Base-by-base conservation (phyloP, 2,329 filamentous ascomycete genomes). In the Pseudogymnoascus destructans region DNA sequence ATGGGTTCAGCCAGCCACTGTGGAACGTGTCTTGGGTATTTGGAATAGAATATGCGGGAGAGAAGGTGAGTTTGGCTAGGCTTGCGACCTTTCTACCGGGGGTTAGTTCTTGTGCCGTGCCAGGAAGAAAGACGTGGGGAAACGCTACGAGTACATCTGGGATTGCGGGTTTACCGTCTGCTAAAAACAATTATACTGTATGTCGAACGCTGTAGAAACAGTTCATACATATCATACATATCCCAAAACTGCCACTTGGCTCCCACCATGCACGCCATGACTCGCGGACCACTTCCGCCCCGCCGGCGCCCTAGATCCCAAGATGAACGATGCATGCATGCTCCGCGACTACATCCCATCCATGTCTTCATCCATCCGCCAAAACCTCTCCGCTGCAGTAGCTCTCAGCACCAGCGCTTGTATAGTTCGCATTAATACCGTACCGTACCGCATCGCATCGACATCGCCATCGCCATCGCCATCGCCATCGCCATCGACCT, bases 41-140 rank as follows among this genome's bases (percentile, higher is more conserved):
- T 46, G 40, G 40, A 46, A 46, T 46, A 15, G 40, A 46, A 46
- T 46, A 46, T 46, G 40, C 40, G 40, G 40, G 40, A 46, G 40
- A 46, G 40, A 46, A 46, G 19, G 40, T 46, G 40, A 46, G 40
- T 46, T 46, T 25, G 40, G 40, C 13, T 46, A 46, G 40, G 40
- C 40, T 46, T 46, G 40, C 40, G 40, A 46, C 21, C 3, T 23
- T 46, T 25, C 21, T 46, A 3, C 21, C 13, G 40, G 40, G 7
- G 40, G n/a, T n/a, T n/a, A n/a, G n/a, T 13, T 6, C 13, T 25
- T 6, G 13, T 46, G 40, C 40, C 40, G 40, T 46, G 40, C 21
- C 21, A 46, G 40, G 40, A 46, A n/a, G 7, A 46, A 11, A 46
- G 19, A 46, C 40, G 25, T 46, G 40, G 40, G 40, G 40, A 46